Evolutionary conservation across 352 stramenopile genomes (phyloP).

Genomic region (Phytophthora boehmeriae): DNA sequence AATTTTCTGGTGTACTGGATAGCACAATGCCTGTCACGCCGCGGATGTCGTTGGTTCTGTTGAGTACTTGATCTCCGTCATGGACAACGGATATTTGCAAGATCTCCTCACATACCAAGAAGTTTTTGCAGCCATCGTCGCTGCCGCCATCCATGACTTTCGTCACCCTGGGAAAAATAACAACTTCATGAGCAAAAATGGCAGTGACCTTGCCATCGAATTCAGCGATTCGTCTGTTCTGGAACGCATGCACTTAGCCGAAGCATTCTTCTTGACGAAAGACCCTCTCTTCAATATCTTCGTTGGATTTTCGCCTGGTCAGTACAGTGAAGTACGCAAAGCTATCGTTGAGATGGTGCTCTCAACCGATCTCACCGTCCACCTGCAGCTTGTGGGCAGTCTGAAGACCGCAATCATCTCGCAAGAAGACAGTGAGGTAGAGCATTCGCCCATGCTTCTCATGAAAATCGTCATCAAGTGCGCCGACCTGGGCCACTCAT

Average conservation of each 20-base stretch:
- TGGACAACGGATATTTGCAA: conserved; percentile 83
- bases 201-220: conserved; percentile 72
- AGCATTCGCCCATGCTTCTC: conserved; percentile 81
- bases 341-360: conserved; percentile 89
- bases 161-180: conserved; percentile 86
- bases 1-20: conserved; percentile 23
- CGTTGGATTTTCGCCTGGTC: conserved; percentile 53
- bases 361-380: conserved; percentile 81
- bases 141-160: conserved; percentile 86
- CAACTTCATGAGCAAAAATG: conserved; percentile 85
- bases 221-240: conserved; percentile 87
- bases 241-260: conserved; percentile 86
- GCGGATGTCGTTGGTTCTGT: conserved; percentile 84
- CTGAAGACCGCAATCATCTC: conserved; percentile 85
- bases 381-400: conserved; percentile 80
- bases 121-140: conserved; percentile 80
- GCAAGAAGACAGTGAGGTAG: conserved; percentile 71
- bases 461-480: conserved; percentile 91
- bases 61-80: conserved; percentile 80
- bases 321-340: conserved; percentile 75
- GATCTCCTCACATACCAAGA: conserved; percentile 83
- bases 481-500: conserved; percentile 93
- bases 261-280: conserved; percentile 78
- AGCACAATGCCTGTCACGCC: conserved; percentile 86
- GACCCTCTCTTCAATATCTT: conserved; percentile 85